Percentiles rank a stretch among this genome's conserved stretches.
Evolutionary conservation across 2,329 filamentous ascomycete species (phyloP).

Genomic region (Davidsoniella virescens): DNA sequence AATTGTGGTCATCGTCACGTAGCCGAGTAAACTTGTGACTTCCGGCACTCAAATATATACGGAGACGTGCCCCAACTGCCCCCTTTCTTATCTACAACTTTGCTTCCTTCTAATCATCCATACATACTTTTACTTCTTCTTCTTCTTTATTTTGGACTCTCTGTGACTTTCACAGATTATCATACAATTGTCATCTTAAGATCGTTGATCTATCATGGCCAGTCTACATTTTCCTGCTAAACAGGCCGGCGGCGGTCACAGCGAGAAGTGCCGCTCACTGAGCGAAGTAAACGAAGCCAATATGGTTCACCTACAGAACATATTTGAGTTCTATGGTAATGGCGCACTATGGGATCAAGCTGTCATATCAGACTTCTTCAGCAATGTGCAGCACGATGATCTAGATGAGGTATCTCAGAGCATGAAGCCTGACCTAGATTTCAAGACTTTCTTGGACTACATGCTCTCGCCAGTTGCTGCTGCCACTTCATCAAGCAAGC

Average conservation of each 20-base stretch:
- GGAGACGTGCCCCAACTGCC: background rate
- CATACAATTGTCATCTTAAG: too few species aligned
- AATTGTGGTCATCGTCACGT: too few species aligned
- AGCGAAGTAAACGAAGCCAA: constrained; percentile 25
- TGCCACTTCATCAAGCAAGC: constrained; percentile 24
- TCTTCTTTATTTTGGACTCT: too few species aligned
- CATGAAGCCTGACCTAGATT: constrained; percentile 23
- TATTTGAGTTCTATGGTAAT: constrained; percentile 30
- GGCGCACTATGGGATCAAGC: constrained; percentile 29
- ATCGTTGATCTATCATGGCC: background rate
- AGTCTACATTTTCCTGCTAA: constrained; percentile 18
- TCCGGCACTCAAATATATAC: too few species aligned
- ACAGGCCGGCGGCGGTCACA: constrained; percentile 33
- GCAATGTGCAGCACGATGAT: constrained; percentile 28
- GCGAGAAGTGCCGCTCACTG: constrained; percentile 25
- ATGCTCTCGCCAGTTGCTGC: constrained; percentile 35
- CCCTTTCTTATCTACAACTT: background rate
- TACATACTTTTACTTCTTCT: too few species aligned
- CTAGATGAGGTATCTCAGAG: constrained; percentile 17
- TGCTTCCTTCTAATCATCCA: too few species aligned
- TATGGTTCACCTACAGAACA: constrained; percentile 27
- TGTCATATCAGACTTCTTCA: constrained; percentile 30
- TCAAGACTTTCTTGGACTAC: constrained; percentile 35
- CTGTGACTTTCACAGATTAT: too few species aligned
- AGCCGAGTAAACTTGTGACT: too few species aligned